Evolutionary conservation across 1,139 yeast species (phyloP).

Genomic region (Hansenula sp.): DNA sequence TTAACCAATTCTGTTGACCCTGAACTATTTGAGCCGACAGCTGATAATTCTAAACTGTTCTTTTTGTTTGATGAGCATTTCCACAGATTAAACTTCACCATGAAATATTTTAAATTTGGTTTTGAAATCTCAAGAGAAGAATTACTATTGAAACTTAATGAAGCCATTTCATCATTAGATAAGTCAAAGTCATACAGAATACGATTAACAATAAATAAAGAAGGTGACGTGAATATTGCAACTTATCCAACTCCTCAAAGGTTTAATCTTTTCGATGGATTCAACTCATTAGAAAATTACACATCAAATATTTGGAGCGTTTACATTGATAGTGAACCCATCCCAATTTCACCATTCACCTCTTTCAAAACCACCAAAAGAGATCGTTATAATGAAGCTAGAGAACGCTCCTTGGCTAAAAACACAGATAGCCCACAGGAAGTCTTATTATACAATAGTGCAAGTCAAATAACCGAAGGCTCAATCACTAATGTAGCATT

Average conservation of each 20-base stretch:
- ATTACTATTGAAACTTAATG: slow-evolving; percentile 42
- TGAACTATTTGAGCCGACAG: slow-evolving; percentile 10
- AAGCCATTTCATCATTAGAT: slow-evolving; percentile 31
- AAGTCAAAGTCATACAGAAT: slow-evolving; percentile 47
- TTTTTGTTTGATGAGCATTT: slow-evolving; percentile 65
- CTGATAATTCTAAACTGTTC: slow-evolving; percentile 39
- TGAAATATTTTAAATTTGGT: slow-evolving; percentile 51
- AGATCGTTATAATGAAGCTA: slow-evolving; percentile 56
- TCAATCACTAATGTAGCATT: slow-evolving; percentile 82
- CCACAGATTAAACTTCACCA: slow-evolving; percentile 50
- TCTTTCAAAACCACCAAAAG: slow-evolving; percentile 86
- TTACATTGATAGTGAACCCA: slow-evolving; percentile 52
- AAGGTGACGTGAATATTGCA: slow-evolving; percentile 51
- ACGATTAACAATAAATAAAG: slow-evolving; percentile 46
- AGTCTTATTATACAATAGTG: slow-evolving; percentile 63
- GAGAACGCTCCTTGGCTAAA: slow-evolving; percentile 38
- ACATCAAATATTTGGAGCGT: slow-evolving; percentile 47
- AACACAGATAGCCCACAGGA: slow-evolving; percentile 53
- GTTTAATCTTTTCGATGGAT: slow-evolving; percentile 44
- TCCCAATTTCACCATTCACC: slow-evolving; percentile 69
- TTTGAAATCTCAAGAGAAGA: slow-evolving; percentile 39
- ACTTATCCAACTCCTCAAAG: slow-evolving; percentile 36
- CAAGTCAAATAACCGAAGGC: slow-evolving; percentile 72
- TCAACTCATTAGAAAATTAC: slow-evolving; percentile 23
- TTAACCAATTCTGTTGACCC: slow-evolving; percentile 8